Percentiles rank a stretch among this genome's conserved stretches.
These are phyloP conservation scores for Thalassiosira hispida DNA, from an alignment of 352 stramenopile genomes.

Conservation along the genomic window DNA sequence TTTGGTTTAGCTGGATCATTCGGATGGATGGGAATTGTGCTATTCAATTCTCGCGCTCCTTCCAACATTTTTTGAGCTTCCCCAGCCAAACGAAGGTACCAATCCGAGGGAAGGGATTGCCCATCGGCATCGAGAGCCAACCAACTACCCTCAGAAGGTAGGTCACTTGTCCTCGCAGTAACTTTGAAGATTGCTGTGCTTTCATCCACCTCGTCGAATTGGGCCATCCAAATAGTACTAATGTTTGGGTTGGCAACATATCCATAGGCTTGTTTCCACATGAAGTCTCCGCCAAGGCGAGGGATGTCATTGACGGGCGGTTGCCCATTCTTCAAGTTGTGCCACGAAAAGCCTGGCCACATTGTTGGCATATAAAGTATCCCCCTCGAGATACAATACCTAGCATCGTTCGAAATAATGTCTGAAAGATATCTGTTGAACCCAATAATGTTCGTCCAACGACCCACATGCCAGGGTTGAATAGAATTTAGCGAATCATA, in stretches of 20 bases:
- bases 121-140: conserved; percentile 53
- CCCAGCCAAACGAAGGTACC: conserved; percentile 56
- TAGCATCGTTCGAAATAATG: conserved; percentile 24
- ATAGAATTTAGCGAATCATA: conserved; percentile 58
- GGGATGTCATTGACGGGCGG: conserved; percentile 42
- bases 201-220: conserved; percentile 58
- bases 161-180: conserved; percentile 11
- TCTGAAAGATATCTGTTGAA: conserved; percentile 39
- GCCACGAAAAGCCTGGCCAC: conserved; percentile 49
- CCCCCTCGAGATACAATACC: background rate
- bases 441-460: conserved; percentile 12
- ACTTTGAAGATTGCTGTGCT: conserved; percentile 58
- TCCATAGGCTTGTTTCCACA: conserved; percentile 34
- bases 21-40: conserved; percentile 25
- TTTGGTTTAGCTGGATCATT: background rate
- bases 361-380: conserved; percentile 53
- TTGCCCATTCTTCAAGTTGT: conserved; percentile 44
- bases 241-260: conserved; percentile 27
- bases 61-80: conserved; percentile 53
- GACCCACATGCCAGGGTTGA: conserved; percentile 57
- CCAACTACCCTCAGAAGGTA: conserved; percentile 18
- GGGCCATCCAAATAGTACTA: conserved; percentile 17
- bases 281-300: conserved; percentile 36
- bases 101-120: conserved; percentile 50
- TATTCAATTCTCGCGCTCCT: conserved; percentile 18